Percentiles rank a stretch among this genome's conserved stretches.
phyloP scores from a whole-genome alignment of 2,329 filamentous ascomycete genomes.

The Aspergillus neoniger region DNA sequence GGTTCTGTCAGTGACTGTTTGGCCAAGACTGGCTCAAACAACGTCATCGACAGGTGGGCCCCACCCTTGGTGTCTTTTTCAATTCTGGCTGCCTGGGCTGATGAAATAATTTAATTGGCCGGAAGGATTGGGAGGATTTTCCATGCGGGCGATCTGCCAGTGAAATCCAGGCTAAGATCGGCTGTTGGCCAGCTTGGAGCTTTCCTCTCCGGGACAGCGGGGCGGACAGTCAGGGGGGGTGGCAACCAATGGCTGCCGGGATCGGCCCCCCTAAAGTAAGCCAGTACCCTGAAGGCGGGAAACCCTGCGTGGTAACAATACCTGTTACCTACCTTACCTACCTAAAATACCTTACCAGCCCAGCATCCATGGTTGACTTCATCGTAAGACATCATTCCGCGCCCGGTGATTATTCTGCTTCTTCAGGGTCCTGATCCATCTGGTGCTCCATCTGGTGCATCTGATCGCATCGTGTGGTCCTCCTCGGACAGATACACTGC shows the following conservation, averaged over 20 bases:
- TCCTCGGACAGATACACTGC: neutral
- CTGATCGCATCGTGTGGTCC: neutral
- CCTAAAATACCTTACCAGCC: conserved; percentile 1
- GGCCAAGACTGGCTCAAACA: neutral
- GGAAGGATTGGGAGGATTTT: neutral
- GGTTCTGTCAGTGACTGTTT: neutral
- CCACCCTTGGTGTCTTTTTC: neutral
- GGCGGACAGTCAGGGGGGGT: neutral
- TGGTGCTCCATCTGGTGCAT: neutral
- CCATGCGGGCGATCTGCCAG: neutral
- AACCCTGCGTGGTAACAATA: neutral
- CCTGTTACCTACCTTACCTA: neutral
- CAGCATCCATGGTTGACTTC: neutral
- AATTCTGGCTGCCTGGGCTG: neutral
- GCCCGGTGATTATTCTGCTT: neutral
- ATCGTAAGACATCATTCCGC: neutral
- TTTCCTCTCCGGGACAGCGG: neutral
- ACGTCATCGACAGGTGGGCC: neutral
- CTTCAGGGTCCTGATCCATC: neutral
- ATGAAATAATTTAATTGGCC: neutral
- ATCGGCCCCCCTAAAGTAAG: neutral
- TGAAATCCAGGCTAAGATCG: neutral
- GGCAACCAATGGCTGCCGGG: neutral
- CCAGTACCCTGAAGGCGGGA: neutral
- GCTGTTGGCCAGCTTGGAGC: neutral